A percentile compares a stretch with the other conserved stretches of the same genome.
phyloP scores from a whole-genome alignment of 2,329 filamentous ascomycete genomes.

The Tolypocladium inflatum region DNA sequence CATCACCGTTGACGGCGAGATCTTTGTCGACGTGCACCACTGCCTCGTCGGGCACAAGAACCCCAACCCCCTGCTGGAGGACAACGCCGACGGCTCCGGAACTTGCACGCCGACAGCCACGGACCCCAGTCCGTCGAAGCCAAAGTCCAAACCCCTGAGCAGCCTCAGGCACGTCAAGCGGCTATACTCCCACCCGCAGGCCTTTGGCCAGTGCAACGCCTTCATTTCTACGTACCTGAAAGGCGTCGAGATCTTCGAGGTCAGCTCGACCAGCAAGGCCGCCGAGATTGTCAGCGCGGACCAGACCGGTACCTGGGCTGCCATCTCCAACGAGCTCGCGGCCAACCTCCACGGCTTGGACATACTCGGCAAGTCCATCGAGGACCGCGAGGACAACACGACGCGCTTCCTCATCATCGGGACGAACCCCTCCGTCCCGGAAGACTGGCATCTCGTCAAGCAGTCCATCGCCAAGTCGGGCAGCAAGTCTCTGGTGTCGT shows the following conservation, averaged over 20 bases:
- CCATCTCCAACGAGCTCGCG: conserved; percentile 69
- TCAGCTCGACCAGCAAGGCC: conserved; percentile 75
- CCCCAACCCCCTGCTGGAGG: conserved; percentile 15
- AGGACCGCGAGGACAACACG: conserved; percentile 67
- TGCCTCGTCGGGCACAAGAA: conserved; percentile 58
- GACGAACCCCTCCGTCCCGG: conserved; percentile 17
- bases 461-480: conserved; percentile 14
- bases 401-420: conserved; percentile 67
- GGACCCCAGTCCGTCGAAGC: conserved; percentile 33
- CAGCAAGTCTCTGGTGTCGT: conserved; percentile 69
- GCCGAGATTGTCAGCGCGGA: conserved; percentile 65
- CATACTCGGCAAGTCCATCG: conserved; percentile 59
- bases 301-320: conserved; percentile 53
- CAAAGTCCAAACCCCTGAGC: conserved; percentile 35
- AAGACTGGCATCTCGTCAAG: conserved; percentile 15
- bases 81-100: conserved; percentile 26
- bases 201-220: conserved; percentile 78
- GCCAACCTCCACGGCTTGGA: conserved; percentile 58
- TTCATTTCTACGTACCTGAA: conserved; percentile 66
- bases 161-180: conserved; percentile 56
- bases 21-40: conserved; percentile 82
- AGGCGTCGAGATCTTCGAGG: conserved; percentile 70
- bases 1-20: conserved; percentile 71
- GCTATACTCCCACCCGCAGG: conserved; percentile 90
- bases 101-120: conserved; percentile 39